Evolutionary conservation across 2,329 filamentous ascomycete genomes (phyloP).

Genomic region (Pestalotiopsis sp.): DNA sequence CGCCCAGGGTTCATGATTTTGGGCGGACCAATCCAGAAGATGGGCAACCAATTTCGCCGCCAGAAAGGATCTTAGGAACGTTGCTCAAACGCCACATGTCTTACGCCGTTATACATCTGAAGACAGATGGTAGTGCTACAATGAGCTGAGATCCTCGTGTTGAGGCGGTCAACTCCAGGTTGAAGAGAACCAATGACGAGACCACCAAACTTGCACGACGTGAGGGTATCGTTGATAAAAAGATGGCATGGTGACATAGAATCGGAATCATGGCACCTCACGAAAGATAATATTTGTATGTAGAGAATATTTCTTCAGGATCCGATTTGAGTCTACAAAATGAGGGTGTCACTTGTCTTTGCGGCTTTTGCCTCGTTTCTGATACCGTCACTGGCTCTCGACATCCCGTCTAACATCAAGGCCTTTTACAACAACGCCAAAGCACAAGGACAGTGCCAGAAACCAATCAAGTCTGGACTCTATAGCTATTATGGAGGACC

Average conservation of each 20-base stretch:
- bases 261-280: no score
- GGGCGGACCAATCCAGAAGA: neutral
- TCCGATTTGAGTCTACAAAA: neutral
- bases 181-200: no score
- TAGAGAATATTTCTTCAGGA: no score
- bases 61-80: neutral
- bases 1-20: no score
- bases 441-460: slow-evolving; percentile 27
- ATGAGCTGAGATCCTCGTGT: no score
- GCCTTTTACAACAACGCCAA: slow-evolving; percentile 32
- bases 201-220: neutral
- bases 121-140: neutral
- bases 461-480: slow-evolving; percentile 31
- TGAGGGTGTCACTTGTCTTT: neutral
- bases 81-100: neutral
- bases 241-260: neutral
- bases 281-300: no score
- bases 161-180: no score
- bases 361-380: neutral
- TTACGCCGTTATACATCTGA: neutral
- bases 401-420: slow-evolving; percentile 26
- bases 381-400: neutral
- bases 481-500: slow-evolving; percentile 22
- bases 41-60: neutral
- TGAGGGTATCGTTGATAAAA: neutral